Conservation (phyloP, 805 yeast species). For the Wickerhamiella shivajii region DNA sequence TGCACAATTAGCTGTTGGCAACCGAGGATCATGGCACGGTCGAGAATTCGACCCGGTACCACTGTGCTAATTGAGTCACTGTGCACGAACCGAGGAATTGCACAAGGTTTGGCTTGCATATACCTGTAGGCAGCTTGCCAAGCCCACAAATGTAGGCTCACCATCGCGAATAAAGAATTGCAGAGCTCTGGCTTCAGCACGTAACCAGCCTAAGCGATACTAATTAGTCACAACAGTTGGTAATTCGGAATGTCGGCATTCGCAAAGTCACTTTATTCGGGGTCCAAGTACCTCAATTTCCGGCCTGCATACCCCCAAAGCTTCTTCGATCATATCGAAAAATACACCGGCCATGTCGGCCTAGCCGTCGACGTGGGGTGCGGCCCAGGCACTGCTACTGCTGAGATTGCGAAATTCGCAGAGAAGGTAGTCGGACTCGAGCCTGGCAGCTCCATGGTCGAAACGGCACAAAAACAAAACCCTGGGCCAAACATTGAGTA, state of each 20-base stretch:
- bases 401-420: constrained; percentile 34
- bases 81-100: no score
- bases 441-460: constrained; percentile 43
- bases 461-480: constrained; percentile 25
- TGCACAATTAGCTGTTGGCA: no score
- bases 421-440: constrained; percentile 47
- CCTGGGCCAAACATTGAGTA: constrained; percentile 7
- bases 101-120: no score
- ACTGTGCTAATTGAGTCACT: no score
- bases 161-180: no score
- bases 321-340: constrained; percentile 32
- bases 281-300: constrained; percentile 37
- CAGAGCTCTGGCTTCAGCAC: no score
- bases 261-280: constrained; percentile 36
- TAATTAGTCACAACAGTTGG: no score
- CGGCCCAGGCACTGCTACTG: constrained; percentile 65
- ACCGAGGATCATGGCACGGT: no score
- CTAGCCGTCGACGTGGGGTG: constrained; percentile 58
- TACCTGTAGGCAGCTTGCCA: no score
- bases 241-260: constrained; percentile 43
- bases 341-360: constrained; percentile 21
- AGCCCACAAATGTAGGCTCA: no score
- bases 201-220: no score
- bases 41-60: no score
- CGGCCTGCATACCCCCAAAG: constrained; percentile 54